These are phyloP conservation scores for Huntiella bhutanensis DNA, from an alignment of 2,329 filamentous ascomycete genomes.

Conservation along the genomic window DNA sequence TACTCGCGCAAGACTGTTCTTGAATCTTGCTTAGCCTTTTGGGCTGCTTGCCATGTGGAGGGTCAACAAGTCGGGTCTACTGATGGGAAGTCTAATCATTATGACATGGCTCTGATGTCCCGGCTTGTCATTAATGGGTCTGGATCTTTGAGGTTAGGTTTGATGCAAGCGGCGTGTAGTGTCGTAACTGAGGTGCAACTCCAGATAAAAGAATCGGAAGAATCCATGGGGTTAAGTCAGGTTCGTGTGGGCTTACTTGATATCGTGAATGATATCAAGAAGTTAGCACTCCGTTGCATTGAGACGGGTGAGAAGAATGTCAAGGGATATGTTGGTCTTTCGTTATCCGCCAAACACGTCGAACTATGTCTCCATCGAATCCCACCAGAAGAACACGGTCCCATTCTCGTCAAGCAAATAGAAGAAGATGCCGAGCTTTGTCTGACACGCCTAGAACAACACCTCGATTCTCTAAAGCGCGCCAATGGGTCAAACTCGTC, in stretches of 20 bases:
- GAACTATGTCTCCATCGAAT: conserved; percentile 22
- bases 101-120: conserved; percentile 17
- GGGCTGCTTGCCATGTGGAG: conserved; percentile 19
- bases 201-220: conserved; percentile 23
- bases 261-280: conserved; percentile 23
- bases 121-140: conserved; percentile 22
- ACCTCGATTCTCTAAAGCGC: not conserved
- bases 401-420: conserved; percentile 20
- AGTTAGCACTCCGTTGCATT: conserved; percentile 23
- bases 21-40: conserved; percentile 29
- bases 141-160: conserved; percentile 22
- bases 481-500: not conserved
- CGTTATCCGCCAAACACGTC: conserved; percentile 23
- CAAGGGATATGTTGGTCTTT: conserved; percentile 29
- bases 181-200: conserved; percentile 23
- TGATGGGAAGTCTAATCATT: conserved; percentile 1
- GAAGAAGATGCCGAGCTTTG: conserved; percentile 20
- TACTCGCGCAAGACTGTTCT: conserved; percentile 30
- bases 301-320: conserved; percentile 33
- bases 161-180: conserved; percentile 20
- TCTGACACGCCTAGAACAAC: conserved; percentile 19
- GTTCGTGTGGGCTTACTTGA: conserved; percentile 24
- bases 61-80: not conserved
- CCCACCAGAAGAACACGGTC: conserved; percentile 18
- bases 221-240: conserved; percentile 17